These are phyloP conservation scores for Vitis labrusca DNA, from an alignment of 164 flowering plant species.

Conservation along the genomic window DNA sequence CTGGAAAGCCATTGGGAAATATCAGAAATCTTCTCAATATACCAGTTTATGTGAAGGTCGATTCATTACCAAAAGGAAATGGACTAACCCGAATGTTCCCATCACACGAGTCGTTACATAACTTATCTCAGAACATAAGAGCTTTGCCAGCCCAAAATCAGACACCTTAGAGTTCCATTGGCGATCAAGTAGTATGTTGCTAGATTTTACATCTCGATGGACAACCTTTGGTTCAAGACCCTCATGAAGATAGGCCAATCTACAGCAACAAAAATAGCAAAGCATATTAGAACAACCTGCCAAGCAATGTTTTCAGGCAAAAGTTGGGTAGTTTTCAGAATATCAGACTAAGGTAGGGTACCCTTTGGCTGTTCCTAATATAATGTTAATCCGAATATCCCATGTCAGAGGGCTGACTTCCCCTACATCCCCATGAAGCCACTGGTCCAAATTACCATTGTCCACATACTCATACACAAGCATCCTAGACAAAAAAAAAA, in stretches of 20 bases:
- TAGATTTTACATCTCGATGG: slow-evolving; percentile 89
- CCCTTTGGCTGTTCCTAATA: slow-evolving; percentile 96
- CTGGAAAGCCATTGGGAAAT: slow-evolving; percentile 28
- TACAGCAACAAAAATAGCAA: slow-evolving; percentile 22
- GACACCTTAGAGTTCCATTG: slow-evolving; percentile 93
- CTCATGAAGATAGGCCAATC: slow-evolving; percentile 96
- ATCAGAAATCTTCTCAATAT: neutral
- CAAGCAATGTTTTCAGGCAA: too few relatives aligned
- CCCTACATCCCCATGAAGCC: slow-evolving; percentile 98
- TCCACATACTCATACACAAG: slow-evolving; percentile 95
- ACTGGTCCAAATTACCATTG: slow-evolving; percentile 92
- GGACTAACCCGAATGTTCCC: slow-evolving; percentile 95
- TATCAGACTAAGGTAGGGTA: slow-evolving; percentile 17
- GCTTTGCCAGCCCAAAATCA: slow-evolving; percentile 98
- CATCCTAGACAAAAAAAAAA: slow-evolving; percentile 55
- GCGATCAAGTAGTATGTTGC: slow-evolving; percentile 86
- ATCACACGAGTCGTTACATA: slow-evolving; percentile 95
- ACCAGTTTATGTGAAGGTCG: neutral
- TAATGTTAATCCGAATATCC: slow-evolving; percentile 86
- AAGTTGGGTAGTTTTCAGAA: too few relatives aligned
- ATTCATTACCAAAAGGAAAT: slow-evolving; percentile 7
- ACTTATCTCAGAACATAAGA: slow-evolving; percentile 73
- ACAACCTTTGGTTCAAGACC: slow-evolving; percentile 98
- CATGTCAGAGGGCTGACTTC: slow-evolving; percentile 90
- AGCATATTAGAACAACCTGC: neutral